Percentiles rank a stretch among this genome's conserved stretches.
phyloP scores from a whole-genome alignment of 768 basidiomycete species.

The Pisolithus microcarpus region DNA sequence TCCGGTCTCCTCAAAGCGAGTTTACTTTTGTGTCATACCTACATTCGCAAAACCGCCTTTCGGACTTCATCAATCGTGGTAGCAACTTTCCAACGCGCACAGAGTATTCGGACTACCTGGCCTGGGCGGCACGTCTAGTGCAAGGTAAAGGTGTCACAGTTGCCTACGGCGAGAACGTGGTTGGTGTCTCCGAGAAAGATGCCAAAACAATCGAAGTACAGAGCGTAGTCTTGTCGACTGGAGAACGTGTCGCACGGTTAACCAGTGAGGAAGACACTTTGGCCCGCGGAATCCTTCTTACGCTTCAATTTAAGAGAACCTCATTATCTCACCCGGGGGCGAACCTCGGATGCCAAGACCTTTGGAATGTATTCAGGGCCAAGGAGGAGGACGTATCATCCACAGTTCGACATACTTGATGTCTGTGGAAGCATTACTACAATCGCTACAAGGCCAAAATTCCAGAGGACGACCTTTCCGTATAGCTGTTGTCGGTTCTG shows the following conservation, averaged over 20 bases:
- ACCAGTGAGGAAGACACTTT: slow-evolving; percentile 30
- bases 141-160: slow-evolving; percentile 37
- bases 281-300: slow-evolving; percentile 1
- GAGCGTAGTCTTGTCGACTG: slow-evolving; percentile 30
- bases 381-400: slow-evolving; percentile 27
- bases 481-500: slow-evolving; percentile 41
- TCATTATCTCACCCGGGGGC: slow-evolving; percentile 48
- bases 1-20: slow-evolving; percentile 43
- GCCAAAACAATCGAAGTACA: slow-evolving; percentile 33
- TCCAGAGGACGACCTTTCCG: slow-evolving; percentile 25
- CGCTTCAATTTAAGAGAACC: slow-evolving; percentile 29
- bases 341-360: slow-evolving; percentile 36
- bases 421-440: slow-evolving; percentile 31
- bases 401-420: slow-evolving; percentile 40
- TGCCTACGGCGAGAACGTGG: slow-evolving; percentile 41
- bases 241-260: slow-evolving; percentile 26
- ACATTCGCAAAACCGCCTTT: slow-evolving; percentile 40
- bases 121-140: slow-evolving; percentile 43
- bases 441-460: slow-evolving; percentile 15
- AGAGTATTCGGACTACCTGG: slow-evolving; percentile 49
- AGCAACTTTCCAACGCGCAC: slow-evolving; percentile 45
- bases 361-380: slow-evolving; percentile 24
- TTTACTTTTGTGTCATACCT: slow-evolving; percentile 50
- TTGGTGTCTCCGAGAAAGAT: slow-evolving; percentile 29
- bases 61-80: slow-evolving; percentile 48